Evolutionary conservation across 2,329 filamentous ascomycete genomes (phyloP).

Genomic region (Talaromyces rugulosus): DNA sequence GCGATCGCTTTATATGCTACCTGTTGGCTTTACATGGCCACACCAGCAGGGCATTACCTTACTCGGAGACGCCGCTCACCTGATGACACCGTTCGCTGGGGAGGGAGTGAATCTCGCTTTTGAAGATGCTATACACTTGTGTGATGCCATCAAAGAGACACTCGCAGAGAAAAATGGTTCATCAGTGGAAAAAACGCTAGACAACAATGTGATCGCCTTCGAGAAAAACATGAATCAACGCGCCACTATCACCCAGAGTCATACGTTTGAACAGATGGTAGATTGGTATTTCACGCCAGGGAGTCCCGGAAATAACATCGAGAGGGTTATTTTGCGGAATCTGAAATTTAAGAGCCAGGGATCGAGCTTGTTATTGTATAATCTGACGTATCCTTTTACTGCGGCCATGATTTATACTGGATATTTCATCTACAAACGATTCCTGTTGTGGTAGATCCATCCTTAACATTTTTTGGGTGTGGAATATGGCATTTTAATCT

Average conservation of each 20-base stretch:
- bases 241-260: neutral
- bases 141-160: constrained; percentile 6
- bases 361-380: neutral
- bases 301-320: neutral
- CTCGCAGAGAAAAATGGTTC: neutral
- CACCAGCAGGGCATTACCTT: constrained; percentile 19
- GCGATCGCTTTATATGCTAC: constrained; percentile 22
- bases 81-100: constrained; percentile 28
- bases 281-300: neutral
- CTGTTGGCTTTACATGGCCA: constrained; percentile 20
- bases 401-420: neutral
- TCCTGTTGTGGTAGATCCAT: neutral
- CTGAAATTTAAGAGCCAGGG: neutral
- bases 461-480: too few relatives aligned
- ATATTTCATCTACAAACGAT: neutral
- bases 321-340: neutral
- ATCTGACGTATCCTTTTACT: neutral
- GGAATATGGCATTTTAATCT: neutral
- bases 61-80: constrained; percentile 24
- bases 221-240: neutral
- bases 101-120: constrained; percentile 20
- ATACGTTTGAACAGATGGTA: neutral
- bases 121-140: constrained; percentile 12
- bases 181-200: neutral
- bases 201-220: neutral